Conservation (phyloP, 108 stramenopile species). For the Cyclotella choctawhatcheeana region DNA sequence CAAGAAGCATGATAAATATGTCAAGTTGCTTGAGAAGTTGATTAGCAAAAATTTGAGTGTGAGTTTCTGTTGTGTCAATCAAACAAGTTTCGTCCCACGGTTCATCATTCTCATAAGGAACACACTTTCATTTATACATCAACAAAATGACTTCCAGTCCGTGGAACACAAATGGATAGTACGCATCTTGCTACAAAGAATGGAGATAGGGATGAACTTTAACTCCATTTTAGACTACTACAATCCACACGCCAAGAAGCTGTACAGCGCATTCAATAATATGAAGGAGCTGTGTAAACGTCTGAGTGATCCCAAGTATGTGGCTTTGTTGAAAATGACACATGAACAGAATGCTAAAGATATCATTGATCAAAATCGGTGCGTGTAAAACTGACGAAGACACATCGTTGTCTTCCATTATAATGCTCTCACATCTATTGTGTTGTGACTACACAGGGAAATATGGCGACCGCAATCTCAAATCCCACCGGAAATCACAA, state of each 20-base stretch:
- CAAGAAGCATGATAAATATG: constrained; percentile 46
- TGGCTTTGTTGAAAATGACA: constrained; percentile 32
- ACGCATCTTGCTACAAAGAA: constrained; percentile 66
- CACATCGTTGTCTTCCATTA: not conserved
- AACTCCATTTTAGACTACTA: constrained; percentile 55
- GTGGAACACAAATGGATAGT: constrained; percentile 89
- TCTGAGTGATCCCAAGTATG: constrained; percentile 48
- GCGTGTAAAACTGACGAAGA: not conserved
- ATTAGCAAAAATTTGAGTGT: constrained; percentile 47
- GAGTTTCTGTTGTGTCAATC: constrained; percentile 1
- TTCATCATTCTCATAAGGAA: not conserved
- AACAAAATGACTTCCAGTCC: constrained; percentile 39
- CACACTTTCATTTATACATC: not conserved
- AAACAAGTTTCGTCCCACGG: not conserved
- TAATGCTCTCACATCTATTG: not conserved
- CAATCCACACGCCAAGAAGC: constrained; percentile 54
- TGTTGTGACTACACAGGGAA: constrained; percentile 19
- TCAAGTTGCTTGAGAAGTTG: constrained; percentile 39
- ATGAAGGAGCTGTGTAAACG: constrained; percentile 44
- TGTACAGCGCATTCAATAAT: constrained; percentile 49
- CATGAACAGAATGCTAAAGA: constrained; percentile 41
- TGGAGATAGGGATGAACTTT: constrained; percentile 63
- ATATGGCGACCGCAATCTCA: constrained; percentile 41
- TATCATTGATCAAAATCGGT: constrained; percentile 45
- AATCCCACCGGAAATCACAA: constrained; percentile 53